Percentiles rank a stretch among this genome's conserved stretches.
Evolutionary conservation across 805 yeast species (phyloP).

Genomic region (Cyberlindnera saturnus): DNA sequence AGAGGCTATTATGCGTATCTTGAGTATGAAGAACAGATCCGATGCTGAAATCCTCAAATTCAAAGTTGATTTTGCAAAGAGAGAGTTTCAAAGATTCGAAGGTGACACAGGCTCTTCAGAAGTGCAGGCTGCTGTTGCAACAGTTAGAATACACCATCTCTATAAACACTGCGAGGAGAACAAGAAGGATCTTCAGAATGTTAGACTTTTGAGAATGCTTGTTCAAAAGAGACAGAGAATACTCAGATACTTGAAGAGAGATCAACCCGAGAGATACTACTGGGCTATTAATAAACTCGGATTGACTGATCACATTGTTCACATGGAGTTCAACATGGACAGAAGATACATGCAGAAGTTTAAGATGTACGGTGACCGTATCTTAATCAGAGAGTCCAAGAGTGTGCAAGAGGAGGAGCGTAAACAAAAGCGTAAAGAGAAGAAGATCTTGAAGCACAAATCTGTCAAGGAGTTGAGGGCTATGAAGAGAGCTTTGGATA

Average conservation of each 20-base stretch:
- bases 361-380: slow-evolving; percentile 71
- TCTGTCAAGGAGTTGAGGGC: slow-evolving; percentile 21
- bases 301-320: slow-evolving; percentile 70
- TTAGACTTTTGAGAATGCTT: slow-evolving; percentile 67
- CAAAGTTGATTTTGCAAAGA: slow-evolving; percentile 58
- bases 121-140: slow-evolving; percentile 89
- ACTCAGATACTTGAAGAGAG: slow-evolving; percentile 74
- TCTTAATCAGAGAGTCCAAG: slow-evolving; percentile 52
- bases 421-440: slow-evolving; percentile 41
- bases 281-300: slow-evolving; percentile 87
- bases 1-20: slow-evolving; percentile 63
- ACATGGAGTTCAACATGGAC: slow-evolving; percentile 76
- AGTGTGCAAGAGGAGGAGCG: slow-evolving; percentile 40
- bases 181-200: slow-evolving; percentile 67
- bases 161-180: slow-evolving; percentile 66
- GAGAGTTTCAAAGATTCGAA: slow-evolving; percentile 74
- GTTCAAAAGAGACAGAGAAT: slow-evolving; percentile 87
- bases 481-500: slow-evolving; percentile 20
- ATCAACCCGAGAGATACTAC: slow-evolving; percentile 74
- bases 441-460: slow-evolving; percentile 29
- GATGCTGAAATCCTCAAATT: slow-evolving; percentile 49
- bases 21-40: slow-evolving; percentile 67
- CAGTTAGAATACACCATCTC: slow-evolving; percentile 71
- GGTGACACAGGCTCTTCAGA: slow-evolving; percentile 96
- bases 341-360: slow-evolving; percentile 73